phyloP scores from a whole-genome alignment of 805 yeast species.

The Jamesozyma spencerorum region DNA sequence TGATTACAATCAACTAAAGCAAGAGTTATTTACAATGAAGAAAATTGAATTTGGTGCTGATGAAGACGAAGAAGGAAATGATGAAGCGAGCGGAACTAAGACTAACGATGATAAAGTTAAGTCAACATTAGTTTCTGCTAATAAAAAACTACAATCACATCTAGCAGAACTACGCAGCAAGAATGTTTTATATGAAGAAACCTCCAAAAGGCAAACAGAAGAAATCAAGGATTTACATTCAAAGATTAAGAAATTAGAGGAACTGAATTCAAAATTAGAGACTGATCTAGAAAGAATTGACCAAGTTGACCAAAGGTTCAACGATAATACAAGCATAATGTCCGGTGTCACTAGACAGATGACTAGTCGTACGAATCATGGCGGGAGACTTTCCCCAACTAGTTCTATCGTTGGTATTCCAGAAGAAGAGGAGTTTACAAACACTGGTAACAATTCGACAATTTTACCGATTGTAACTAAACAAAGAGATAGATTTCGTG shows the following conservation, averaged over 20 bases:
- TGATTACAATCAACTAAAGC: slow-evolving; percentile 76
- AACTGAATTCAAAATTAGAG: slow-evolving; percentile 57
- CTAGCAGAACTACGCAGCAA: slow-evolving; percentile 56
- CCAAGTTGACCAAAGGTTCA: slow-evolving; percentile 31
- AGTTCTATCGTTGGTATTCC: slow-evolving; percentile 41
- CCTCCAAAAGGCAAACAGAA: slow-evolving; percentile 34
- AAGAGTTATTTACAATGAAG: slow-evolving; percentile 62
- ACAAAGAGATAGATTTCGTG: slow-evolving; percentile 88
- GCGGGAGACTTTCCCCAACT: slow-evolving; percentile 41
- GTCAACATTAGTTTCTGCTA: slow-evolving; percentile 55
- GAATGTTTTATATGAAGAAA: slow-evolving; percentile 38
- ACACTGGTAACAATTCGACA: slow-evolving; percentile 32
- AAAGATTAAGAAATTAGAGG: slow-evolving; percentile 36
- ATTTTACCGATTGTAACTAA: slow-evolving; percentile 83
- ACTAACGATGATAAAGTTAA: slow-evolving; percentile 34
- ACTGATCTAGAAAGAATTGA: slow-evolving; percentile 58
- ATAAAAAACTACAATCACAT: slow-evolving; percentile 64
- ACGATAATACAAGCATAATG: slow-evolving; percentile 54
- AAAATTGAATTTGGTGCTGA: slow-evolving; percentile 65
- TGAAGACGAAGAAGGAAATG: slow-evolving; percentile 17
- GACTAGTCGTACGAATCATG: slow-evolving; percentile 20
- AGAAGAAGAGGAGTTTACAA: slow-evolving; percentile 28
- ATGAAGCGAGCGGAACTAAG: slow-evolving; percentile 26
- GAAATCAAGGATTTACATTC: slow-evolving; percentile 28
- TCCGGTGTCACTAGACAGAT: slow-evolving; percentile 45